A percentile compares a stretch with the other conserved stretches of the same genome.
These are phyloP conservation scores for Polygonum aviculare DNA, from an alignment of 148 eudicot genomes.

Conservation along the genomic window DNA sequence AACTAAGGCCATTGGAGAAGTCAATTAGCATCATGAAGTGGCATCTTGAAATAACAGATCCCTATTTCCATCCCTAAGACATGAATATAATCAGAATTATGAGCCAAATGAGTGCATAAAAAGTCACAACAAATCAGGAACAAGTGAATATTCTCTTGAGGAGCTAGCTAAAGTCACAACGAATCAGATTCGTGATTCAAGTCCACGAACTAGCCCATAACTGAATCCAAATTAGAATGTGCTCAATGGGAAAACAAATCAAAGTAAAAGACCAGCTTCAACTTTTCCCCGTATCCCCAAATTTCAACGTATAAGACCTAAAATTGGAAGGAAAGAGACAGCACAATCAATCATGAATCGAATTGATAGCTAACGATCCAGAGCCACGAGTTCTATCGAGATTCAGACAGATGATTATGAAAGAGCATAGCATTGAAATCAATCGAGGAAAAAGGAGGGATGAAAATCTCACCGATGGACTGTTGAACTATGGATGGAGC, in stretches of 20 bases:
- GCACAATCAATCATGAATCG: neutral
- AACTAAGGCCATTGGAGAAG: neutral
- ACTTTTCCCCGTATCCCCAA: neutral
- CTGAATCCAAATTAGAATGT: neutral
- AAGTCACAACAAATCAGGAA: neutral
- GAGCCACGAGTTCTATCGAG: neutral
- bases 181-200: neutral
- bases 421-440: neutral
- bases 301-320: neutral
- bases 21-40: neutral
- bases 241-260: neutral
- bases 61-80: no score
- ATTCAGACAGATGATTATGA: neutral
- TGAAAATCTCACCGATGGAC: neutral
- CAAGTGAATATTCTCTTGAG: neutral
- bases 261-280: neutral
- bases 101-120: neutral
- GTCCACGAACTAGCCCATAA: neutral
- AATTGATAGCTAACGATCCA: neutral
- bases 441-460: neutral
- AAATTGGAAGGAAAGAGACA: neutral
- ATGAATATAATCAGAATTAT: no score
- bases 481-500: neutral
- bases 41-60: no score
- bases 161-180: neutral